These are phyloP conservation scores for Carex myosuroides DNA, from an alignment of 176 grass and related monocot species.

Conservation along the genomic window DNA sequence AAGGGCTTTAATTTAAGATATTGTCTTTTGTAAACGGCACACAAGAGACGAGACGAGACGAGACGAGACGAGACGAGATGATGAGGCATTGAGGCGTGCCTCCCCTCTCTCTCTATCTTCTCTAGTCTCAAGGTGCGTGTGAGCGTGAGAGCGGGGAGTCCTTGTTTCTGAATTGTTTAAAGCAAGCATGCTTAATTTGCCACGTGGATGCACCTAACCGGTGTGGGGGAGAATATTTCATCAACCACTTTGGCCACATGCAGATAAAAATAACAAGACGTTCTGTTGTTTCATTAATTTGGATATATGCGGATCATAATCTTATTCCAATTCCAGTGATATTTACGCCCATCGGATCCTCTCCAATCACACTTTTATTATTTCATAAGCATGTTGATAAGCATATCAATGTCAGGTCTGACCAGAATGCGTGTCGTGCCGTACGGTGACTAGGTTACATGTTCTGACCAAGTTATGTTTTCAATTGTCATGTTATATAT, in stretches of 20 bases:
- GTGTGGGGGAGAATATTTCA: background rate
- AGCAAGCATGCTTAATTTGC: background rate
- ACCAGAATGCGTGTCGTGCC: too few relatives aligned
- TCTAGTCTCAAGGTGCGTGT: background rate
- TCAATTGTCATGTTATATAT: too few relatives aligned
- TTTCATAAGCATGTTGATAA: background rate
- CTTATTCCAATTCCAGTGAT: background rate
- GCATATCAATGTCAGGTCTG: background rate
- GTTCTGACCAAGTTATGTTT: too few relatives aligned
- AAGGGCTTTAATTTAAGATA: constrained; percentile 1
- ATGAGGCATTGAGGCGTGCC: background rate
- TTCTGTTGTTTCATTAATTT: background rate
- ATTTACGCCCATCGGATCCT: background rate
- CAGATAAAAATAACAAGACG: background rate
- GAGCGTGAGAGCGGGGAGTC: background rate
- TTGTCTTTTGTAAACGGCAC: background rate
- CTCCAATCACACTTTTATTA: background rate
- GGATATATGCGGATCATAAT: background rate
- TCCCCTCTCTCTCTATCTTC: background rate
- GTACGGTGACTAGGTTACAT: too few relatives aligned
- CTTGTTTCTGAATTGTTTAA: constrained; percentile 11
- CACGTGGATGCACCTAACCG: background rate
- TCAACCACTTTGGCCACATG: background rate
- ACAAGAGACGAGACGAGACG: background rate
- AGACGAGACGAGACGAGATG: background rate